phyloP scores from a whole-genome alignment of 2,329 filamentous ascomycete genomes.

The Knufia petricola region DNA sequence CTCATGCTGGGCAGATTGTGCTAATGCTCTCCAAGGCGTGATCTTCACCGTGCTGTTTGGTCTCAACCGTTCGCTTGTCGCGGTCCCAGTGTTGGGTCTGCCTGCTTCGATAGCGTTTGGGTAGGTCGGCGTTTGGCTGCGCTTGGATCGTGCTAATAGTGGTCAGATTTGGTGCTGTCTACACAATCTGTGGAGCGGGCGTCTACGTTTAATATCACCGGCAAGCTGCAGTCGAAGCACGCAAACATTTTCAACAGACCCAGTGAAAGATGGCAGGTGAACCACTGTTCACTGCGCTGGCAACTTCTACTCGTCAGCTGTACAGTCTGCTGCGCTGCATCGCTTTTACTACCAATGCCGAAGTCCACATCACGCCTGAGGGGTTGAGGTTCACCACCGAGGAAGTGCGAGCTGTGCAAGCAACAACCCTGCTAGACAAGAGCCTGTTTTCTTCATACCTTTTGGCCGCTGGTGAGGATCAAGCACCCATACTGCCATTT shows the following conservation, averaged over 20 bases:
- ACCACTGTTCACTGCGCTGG: conserved; percentile 52
- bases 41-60: conserved; percentile 70
- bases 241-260: conserved; percentile 2
- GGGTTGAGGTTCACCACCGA: conserved; percentile 83
- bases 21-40: conserved; percentile 40
- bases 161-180: conserved; percentile 78
- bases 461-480: conserved; percentile 45
- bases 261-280: conserved; percentile 22
- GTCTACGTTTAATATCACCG: conserved; percentile 72
- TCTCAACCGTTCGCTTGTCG: conserved; percentile 72
- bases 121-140: conserved; percentile 46
- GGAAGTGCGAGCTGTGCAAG: conserved; percentile 85
- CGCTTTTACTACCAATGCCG: conserved; percentile 49
- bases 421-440: conserved; percentile 76
- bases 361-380: conserved; percentile 68
- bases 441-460: conserved; percentile 78
- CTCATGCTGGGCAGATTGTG: conserved; percentile 8
- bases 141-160: conserved; percentile 12
- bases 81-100: conserved; percentile 66
- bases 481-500: conserved; percentile 54
- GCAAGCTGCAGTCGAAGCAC: conserved; percentile 9
- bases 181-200: conserved; percentile 97
- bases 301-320: conserved; percentile 52
- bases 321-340: conserved; percentile 53
- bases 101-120: conserved; percentile 83